These are phyloP conservation scores for Euryodendron excelsum DNA, from an alignment of 148 eudicot species.

Conservation along the genomic window DNA sequence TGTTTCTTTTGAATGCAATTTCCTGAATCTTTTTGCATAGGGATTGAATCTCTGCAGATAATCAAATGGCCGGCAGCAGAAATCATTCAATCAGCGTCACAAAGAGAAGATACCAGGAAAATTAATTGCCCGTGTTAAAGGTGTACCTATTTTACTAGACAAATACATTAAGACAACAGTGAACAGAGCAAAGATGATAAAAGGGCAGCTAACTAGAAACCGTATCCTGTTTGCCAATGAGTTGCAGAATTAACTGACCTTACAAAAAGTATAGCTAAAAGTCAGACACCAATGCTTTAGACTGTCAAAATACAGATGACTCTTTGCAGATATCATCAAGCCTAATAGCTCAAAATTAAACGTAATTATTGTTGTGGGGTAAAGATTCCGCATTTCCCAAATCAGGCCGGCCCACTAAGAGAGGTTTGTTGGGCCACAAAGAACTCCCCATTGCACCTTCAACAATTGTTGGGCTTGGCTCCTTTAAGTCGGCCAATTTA, in stretches of 20 bases:
- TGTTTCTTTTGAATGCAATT: constrained; percentile 36
- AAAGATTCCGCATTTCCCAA: too few species aligned
- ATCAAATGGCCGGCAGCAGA: neutral
- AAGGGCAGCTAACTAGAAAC: neutral
- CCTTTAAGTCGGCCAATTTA: too few species aligned
- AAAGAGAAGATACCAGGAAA: neutral
- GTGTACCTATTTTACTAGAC: neutral
- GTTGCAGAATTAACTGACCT: neutral
- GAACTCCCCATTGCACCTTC: too few species aligned
- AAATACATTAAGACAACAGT: neutral
- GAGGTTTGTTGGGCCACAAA: too few species aligned
- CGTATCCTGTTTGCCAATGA: neutral
- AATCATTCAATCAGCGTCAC: constrained; percentile 3
- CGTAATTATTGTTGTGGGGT: too few species aligned
- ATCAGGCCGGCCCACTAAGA: too few species aligned
- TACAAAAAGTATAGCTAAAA: neutral
- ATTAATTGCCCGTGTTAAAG: neutral
- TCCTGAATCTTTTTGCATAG: constrained; percentile 33
- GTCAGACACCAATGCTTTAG: too few species aligned
- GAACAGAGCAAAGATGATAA: neutral
- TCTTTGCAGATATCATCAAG: too few species aligned
- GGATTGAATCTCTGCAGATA: constrained; percentile 35
- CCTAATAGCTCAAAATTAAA: too few species aligned
- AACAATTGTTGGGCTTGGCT: too few species aligned
- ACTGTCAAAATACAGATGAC: too few species aligned